Conservation (phyloP, 768 basidiomycete species). For the Hygrocybe punicea region DNA sequence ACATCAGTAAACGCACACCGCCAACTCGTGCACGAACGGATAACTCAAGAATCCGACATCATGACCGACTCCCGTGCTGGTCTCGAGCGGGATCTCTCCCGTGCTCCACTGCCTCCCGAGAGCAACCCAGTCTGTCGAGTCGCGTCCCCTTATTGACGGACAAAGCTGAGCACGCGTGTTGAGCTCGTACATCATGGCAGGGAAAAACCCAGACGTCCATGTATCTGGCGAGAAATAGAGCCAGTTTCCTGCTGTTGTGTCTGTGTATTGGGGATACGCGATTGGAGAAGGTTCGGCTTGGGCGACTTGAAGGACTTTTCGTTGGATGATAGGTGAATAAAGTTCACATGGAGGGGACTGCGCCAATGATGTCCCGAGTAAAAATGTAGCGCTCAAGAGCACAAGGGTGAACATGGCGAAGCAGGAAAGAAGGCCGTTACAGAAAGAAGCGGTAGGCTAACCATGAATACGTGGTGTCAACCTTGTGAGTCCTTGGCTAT, state of each 20-base stretch:
- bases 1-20: constrained; percentile 46
- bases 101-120: constrained; percentile 51
- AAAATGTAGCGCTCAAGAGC: not conserved
- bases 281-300: constrained; percentile 42
- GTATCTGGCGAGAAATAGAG: constrained; percentile 50
- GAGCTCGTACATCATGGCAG: constrained; percentile 56
- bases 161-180: constrained; percentile 53
- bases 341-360: constrained; percentile 43
- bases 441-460: not conserved
- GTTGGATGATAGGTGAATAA: constrained; percentile 55
- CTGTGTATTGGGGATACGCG: constrained; percentile 61
- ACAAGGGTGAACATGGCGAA: not conserved
- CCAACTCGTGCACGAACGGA: constrained; percentile 61
- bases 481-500: too few relatives aligned
- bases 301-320: constrained; percentile 58
- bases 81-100: constrained; percentile 49
- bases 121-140: constrained; percentile 52
- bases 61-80: constrained; percentile 51
- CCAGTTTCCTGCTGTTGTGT: constrained; percentile 48
- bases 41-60: constrained; percentile 72
- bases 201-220: constrained; percentile 72
- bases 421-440: not conserved
- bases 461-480: too few relatives aligned
- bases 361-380: not conserved
- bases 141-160: constrained; percentile 37